Conservation (phyloP, 345 rosid genomes). For the Lumnitzera racemosa region DNA sequence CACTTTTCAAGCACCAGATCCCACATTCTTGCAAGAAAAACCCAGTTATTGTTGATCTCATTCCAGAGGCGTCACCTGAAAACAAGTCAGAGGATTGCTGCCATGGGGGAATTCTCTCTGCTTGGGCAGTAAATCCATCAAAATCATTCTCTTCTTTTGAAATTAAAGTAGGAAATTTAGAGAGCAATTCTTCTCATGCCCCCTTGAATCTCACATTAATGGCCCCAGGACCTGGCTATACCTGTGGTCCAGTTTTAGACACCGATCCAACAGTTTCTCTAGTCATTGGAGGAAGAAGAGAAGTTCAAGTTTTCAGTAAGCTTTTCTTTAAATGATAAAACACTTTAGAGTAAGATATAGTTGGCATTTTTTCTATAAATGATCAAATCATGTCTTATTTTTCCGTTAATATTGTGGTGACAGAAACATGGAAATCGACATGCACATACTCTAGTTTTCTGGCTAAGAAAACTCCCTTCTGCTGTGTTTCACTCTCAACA, state of each 20-base stretch:
- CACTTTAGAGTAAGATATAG: neutral
- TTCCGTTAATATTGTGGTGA: neutral
- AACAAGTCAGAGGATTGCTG: constrained; percentile 36
- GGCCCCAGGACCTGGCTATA: constrained; percentile 55
- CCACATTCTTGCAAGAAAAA: constrained; percentile 43
- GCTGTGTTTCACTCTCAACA: constrained; percentile 56
- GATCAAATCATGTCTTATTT: neutral
- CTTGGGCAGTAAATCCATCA: constrained; percentile 40
- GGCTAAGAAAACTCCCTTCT: constrained; percentile 35
- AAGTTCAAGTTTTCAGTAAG: constrained; percentile 48
- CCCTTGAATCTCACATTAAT: constrained; percentile 38
- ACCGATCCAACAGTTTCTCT: constrained; percentile 29
- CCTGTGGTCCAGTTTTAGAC: constrained; percentile 33
- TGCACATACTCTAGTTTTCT: constrained; percentile 48
- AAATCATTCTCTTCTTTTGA: constrained; percentile 43
- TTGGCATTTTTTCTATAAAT: too few species aligned
- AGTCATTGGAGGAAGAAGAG: constrained; percentile 41
- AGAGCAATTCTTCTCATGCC: constrained; percentile 11
- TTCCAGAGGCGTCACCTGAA: constrained; percentile 16
- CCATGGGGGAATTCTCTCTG: constrained; percentile 36
- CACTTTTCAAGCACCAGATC: constrained; percentile 14
- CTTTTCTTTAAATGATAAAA: constrained; percentile 1
- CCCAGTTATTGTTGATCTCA: constrained; percentile 37
- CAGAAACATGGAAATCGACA: constrained; percentile 63
- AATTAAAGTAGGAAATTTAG: constrained; percentile 34